phyloP scores from a whole-genome alignment of 202 grass and related monocot genomes.

The Setaria viridis region DNA sequence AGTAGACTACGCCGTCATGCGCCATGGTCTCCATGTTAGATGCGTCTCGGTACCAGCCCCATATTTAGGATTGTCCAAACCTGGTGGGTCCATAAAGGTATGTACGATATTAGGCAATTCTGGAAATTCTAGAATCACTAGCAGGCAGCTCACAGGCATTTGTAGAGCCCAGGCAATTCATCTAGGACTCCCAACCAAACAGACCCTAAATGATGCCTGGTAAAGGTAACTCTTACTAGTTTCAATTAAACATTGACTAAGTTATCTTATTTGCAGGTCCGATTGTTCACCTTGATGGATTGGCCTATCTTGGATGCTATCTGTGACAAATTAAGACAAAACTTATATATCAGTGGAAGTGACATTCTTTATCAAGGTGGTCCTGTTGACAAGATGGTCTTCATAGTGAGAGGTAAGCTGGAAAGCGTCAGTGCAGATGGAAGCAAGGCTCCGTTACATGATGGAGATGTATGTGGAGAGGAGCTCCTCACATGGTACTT shows the following conservation, averaged over 20 bases:
- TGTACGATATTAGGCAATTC: no score
- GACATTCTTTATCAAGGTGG: conserved; percentile 81
- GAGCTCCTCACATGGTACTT: conserved; percentile 96
- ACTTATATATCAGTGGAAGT: conserved; percentile 85
- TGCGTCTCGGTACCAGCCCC: no score
- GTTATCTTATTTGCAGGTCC: conserved; percentile 60
- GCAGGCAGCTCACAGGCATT: no score
- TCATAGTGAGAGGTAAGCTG: conserved; percentile 89
- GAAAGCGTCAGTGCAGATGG: conserved; percentile 88
- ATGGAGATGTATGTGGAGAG: conserved; percentile 96
- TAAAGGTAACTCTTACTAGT: not conserved
- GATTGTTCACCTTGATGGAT: conserved; percentile 87
- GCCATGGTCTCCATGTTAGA: no score
- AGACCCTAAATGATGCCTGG: not conserved
- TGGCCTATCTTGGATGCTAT: conserved; percentile 92
- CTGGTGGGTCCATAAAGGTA: no score
- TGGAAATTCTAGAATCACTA: no score
- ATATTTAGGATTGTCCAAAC: no score
- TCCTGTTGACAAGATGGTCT: conserved; percentile 91
- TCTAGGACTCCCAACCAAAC: no score
- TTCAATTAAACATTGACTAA: not conserved
- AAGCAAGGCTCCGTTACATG: conserved; percentile 67
- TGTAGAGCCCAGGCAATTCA: no score
- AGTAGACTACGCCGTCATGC: no score
- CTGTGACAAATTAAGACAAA: conserved; percentile 87